Conservation (phyloP, 2,329 filamentous ascomycete species). For the Pseudogymnoascus sp. region DNA sequence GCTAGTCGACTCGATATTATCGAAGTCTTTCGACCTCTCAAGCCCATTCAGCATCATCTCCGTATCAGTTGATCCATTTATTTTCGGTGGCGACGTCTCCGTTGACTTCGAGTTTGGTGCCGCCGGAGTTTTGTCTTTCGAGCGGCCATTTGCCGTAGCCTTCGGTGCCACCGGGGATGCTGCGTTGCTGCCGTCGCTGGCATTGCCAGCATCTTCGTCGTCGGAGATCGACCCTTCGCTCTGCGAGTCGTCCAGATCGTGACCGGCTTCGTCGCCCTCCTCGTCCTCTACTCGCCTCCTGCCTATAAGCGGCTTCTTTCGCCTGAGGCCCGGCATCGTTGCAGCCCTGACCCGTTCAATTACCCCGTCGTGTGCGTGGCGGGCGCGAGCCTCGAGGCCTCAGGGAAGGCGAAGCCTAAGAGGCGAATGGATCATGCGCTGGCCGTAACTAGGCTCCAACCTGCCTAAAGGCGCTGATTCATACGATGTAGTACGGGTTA, state of each 20-base stretch:
- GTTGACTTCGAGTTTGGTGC: slow-evolving; percentile 26
- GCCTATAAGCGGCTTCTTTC: slow-evolving; percentile 59
- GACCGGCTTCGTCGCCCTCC: slow-evolving; percentile 58
- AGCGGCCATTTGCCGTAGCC: slow-evolving; percentile 31
- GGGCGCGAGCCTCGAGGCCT: slow-evolving; percentile 5
- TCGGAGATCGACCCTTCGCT: slow-evolving; percentile 57
- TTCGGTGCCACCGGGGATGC: slow-evolving; percentile 21
- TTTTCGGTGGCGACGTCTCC: slow-evolving; percentile 32
- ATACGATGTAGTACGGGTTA: neutral
- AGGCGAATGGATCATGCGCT: slow-evolving; percentile 8
- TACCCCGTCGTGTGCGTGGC: slow-evolving; percentile 1
- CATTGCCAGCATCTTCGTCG: slow-evolving; percentile 54
- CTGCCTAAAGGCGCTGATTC: slow-evolving; percentile 1
- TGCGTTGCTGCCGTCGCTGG: slow-evolving; percentile 57
- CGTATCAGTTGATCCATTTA: slow-evolving; percentile 40
- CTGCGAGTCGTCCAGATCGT: slow-evolving; percentile 53
- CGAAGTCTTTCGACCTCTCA: slow-evolving; percentile 23
- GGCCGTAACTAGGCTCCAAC: neutral
- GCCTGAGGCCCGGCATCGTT: slow-evolving; percentile 7
- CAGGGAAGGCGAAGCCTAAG: slow-evolving; percentile 5
- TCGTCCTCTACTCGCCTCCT: slow-evolving; percentile 65
- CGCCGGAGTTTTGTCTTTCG: slow-evolving; percentile 24
- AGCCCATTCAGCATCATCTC: slow-evolving; percentile 51
- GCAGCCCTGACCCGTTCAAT: slow-evolving; percentile 6
- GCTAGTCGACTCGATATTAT: slow-evolving; percentile 10